Percentiles rank a stretch among this genome's conserved stretches.
These are phyloP conservation scores for Hura crepitans DNA, from an alignment of 441 rosid species.

Conservation along the genomic window DNA sequence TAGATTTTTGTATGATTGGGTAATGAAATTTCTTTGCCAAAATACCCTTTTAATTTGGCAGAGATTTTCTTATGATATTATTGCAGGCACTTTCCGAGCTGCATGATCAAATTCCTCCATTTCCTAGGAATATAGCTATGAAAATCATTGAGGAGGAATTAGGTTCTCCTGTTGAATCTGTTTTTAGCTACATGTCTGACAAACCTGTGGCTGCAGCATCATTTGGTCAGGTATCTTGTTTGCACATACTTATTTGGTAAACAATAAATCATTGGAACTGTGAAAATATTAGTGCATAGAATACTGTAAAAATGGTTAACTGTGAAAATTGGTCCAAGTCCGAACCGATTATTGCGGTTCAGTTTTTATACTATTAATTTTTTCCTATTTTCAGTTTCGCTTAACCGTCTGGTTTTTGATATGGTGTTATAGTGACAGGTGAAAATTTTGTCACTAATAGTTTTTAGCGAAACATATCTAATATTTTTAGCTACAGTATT, in stretches of 20 bases:
- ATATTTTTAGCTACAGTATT: no score
- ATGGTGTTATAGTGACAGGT: no score
- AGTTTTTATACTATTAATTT: no score
- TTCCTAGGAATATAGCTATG: constrained; percentile 65
- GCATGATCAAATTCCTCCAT: constrained; percentile 93
- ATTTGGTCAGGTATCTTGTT: constrained; percentile 76
- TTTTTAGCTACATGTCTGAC: constrained; percentile 68
- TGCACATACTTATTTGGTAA: constrained; percentile 16
- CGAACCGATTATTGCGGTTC: no score
- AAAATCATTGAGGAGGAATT: constrained; percentile 85
- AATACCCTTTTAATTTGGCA: background rate
- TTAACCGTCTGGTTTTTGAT: no score
- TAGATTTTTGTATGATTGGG: background rate
- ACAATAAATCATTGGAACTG: background rate
- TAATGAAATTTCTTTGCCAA: constrained; percentile 6
- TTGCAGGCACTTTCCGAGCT: constrained; percentile 89
- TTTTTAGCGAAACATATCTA: no score
- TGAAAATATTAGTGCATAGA: background rate
- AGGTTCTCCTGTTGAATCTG: constrained; percentile 66
- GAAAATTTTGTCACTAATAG: no score
- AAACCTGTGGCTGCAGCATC: constrained; percentile 96
- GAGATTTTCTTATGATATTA: constrained; percentile 19
- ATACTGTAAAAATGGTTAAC: no score
- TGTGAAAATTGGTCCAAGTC: no score
- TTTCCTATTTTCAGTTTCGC: no score